Conservation (phyloP, 1,284 basidiomycete genomes). For the Microbotryomycetes sp. region DNA sequence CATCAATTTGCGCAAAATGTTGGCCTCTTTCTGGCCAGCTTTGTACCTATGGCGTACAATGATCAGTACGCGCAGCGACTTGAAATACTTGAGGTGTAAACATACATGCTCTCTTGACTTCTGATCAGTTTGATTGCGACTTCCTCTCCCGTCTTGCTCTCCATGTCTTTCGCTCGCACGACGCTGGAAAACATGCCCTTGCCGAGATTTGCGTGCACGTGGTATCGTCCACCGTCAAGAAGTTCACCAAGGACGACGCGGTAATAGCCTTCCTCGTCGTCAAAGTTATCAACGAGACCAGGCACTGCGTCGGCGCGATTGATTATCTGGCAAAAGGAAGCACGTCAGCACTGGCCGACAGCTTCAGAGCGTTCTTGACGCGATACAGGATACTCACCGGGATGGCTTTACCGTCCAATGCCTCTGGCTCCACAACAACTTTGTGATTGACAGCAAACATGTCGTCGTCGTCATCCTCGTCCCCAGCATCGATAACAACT, state of each 20-base stretch:
- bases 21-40: conserved; percentile 85
- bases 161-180: conserved; percentile 76
- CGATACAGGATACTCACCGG: conserved; percentile 6
- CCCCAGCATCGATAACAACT: conserved; percentile 56
- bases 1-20: conserved; percentile 76
- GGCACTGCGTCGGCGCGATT: conserved; percentile 20
- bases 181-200: conserved; percentile 99
- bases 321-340: conserved; percentile 10
- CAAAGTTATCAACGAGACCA: conserved; percentile 48
- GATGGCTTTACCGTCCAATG: conserved; percentile 11
- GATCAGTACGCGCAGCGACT: not conserved
- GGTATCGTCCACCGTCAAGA: conserved; percentile 79
- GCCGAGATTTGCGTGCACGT: conserved; percentile 87
- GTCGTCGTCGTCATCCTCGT: conserved; percentile 66
- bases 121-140: conserved; percentile 98
- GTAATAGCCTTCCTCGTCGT: conserved; percentile 92
- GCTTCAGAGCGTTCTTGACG: not conserved
- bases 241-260: conserved; percentile 89
- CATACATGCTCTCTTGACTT: conserved; percentile 93
- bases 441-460: conserved; percentile 69
- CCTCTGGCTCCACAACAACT: conserved; percentile 37
- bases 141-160: conserved; percentile 56
- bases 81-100: conserved; percentile 21
- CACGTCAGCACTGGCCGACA: not conserved
- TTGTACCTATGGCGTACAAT: conserved; percentile 61